Percentiles rank a stretch among this genome's conserved stretches.
Conservation (phyloP, 2,329 filamentous ascomycete genomes). For the Cladosporium velox region DNA sequence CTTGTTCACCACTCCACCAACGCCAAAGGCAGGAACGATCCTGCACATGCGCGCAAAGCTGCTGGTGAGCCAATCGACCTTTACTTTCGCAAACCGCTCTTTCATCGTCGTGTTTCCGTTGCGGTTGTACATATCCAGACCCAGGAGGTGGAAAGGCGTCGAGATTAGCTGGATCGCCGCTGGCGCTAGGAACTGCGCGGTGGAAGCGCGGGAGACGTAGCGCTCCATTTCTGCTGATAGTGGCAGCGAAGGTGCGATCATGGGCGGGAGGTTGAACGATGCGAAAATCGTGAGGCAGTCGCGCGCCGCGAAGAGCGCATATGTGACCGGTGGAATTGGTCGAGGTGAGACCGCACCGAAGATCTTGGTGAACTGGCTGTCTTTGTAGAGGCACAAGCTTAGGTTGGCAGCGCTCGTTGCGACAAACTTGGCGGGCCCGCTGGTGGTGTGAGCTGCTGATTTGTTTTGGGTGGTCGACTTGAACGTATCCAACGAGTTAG, state of each 20-base stretch:
- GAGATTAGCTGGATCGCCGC: conserved; percentile 76
- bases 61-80: conserved; percentile 74
- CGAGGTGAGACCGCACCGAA: conserved; percentile 65
- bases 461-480: conserved; percentile 63
- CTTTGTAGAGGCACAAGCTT: conserved; percentile 84
- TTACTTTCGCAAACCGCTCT: conserved; percentile 68
- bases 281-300: conserved; percentile 91
- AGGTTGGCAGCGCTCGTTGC: conserved; percentile 82
- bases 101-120: conserved; percentile 50
- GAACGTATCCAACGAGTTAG: conserved; percentile 82
- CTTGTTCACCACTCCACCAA: conserved; percentile 83
- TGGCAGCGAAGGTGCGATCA: conserved; percentile 70
- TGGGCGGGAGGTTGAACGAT: conserved; percentile 82
- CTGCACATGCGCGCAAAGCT: conserved; percentile 74
- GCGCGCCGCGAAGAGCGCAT: conserved; percentile 75
- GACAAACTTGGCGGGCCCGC: conserved; percentile 77
- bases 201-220: conserved; percentile 48
- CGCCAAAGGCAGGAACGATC: conserved; percentile 85
- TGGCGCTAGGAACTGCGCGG: conserved; percentile 79
- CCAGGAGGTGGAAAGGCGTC: conserved; percentile 82
- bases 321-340: conserved; percentile 68
- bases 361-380: conserved; percentile 74
- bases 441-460: conserved; percentile 64
- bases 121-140: conserved; percentile 83
- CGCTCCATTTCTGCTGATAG: conserved; percentile 46